Evolutionary conservation across 2,329 filamentous ascomycete genomes (phyloP), one percentile per base, ranked within the genome.

Genomic region (Simplicillium sp.): DNA sequence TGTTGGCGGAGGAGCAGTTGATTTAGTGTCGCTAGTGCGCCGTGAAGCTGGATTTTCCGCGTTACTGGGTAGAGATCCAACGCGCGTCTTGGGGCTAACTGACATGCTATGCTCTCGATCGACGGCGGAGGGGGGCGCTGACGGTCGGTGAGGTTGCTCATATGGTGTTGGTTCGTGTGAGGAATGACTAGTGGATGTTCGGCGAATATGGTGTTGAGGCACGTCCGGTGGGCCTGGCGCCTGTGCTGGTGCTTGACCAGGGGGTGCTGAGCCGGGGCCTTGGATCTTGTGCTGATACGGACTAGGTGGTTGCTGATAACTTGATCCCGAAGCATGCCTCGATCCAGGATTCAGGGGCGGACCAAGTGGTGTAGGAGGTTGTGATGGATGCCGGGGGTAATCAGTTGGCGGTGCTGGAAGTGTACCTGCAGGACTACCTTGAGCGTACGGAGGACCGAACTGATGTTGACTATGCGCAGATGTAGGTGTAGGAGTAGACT

Each of bases 51-150:
- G 38, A 11, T 49, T 51, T 38, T 66, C 63, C 35, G 62, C 52
- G 51, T 59, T 69, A 54, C 60, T 70, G 43, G 65, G 65, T 31
- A 76, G 54, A 49, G 71, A 76, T 32, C 70, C 64, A 13, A 81
- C 65, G 47, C 75, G 70, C 29, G 84, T 87, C 62, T 87, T 88
- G 25, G 87, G 86, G 56, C 84, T 90, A 38, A 90, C 77, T 54
- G 84, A 89, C 40, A 83, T 59, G 56, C 81, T 86, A 38, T 74
- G 68, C 46, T 85, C 84, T 52, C 82, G 75, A 41, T 87, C 82
- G 47, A 71, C 9, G 20, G 20, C 20, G 20, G 20, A 25, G 20
- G 20, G 20, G 6, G 20, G 20, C 9, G 20, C 20, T 25, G 20
- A 25, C 9, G 20, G 20, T 25, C 20, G 20, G 20, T 25, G 9